Conservation (phyloP, 2,329 filamentous ascomycete genomes). For the Fusarium beomiforme region DNA sequence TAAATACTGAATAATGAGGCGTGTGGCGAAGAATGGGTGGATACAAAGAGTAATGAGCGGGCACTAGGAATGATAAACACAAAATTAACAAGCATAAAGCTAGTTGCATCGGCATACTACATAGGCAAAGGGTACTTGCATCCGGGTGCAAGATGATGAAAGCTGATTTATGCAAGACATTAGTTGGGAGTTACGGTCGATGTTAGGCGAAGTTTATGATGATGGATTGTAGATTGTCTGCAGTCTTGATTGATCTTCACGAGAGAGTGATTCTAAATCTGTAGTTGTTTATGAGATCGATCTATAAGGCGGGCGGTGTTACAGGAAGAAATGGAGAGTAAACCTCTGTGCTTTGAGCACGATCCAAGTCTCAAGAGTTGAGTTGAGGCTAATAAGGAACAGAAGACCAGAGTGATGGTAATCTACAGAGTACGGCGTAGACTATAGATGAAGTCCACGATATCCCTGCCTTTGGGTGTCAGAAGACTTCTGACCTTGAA, state of each 20-base stretch:
- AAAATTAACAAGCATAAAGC: conserved; percentile 28
- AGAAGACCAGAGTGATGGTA: neutral
- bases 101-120: conserved; percentile 8
- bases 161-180: conserved; percentile 31
- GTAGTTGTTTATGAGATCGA: neutral
- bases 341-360: conserved; percentile 2
- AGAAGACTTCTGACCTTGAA: too few relatives aligned
- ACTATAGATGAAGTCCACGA: neutral
- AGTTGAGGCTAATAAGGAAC: neutral
- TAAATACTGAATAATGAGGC: conserved; percentile 22
- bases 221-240: neutral
- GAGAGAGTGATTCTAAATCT: neutral
- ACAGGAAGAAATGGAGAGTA: neutral
- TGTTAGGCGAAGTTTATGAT: neutral
- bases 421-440: neutral
- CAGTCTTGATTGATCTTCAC: neutral
- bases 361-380: conserved; percentile 4
- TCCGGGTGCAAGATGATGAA: conserved; percentile 25
- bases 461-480: too few relatives aligned
- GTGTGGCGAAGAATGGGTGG: conserved; percentile 18
- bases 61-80: neutral
- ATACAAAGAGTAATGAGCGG: conserved; percentile 1
- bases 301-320: neutral
- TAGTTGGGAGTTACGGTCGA: neutral
- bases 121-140: conserved; percentile 19